Evolutionary conservation across 345 rosid species (phyloP).

Genomic region (Sisymbrium irio): DNA sequence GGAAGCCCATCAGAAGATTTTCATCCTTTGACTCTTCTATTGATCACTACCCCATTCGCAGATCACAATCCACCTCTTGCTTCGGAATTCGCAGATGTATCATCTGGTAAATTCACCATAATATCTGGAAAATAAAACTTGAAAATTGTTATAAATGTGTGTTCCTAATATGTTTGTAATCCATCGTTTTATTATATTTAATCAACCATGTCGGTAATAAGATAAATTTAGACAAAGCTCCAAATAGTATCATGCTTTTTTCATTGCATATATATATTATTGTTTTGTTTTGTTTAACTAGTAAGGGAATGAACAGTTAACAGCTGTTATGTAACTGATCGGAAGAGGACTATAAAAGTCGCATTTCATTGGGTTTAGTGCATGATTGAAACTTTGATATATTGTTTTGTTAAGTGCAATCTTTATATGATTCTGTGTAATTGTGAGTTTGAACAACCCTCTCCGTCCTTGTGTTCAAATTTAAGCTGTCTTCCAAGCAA

Average conservation of each 20-base stretch:
- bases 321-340: background rate
- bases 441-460: conserved; percentile 6
- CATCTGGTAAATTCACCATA: background rate
- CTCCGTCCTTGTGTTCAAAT: background rate
- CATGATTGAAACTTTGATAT: conserved; percentile 1
- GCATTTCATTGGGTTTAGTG: conserved; percentile 8
- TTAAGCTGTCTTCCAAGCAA: conserved; percentile 36
- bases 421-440: conserved; percentile 10
- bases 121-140: conserved; percentile 9
- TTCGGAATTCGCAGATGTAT: conserved; percentile 20
- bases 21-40: conserved; percentile 23
- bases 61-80: conserved; percentile 24
- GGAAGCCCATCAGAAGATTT: conserved; percentile 15
- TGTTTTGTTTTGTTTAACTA: background rate
- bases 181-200: background rate
- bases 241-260: background rate
- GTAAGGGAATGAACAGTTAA: background rate
- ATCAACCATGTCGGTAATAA: conserved; percentile 21
- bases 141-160: background rate
- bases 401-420: background rate
- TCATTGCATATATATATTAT: background rate
- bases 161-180: background rate
- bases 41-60: conserved; percentile 17
- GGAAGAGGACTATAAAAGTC: background rate
- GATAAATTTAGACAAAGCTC: background rate